Evolutionary conservation across 1,284 basidiomycete genomes (phyloP).

Genomic region (Xanthoconium separans): DNA sequence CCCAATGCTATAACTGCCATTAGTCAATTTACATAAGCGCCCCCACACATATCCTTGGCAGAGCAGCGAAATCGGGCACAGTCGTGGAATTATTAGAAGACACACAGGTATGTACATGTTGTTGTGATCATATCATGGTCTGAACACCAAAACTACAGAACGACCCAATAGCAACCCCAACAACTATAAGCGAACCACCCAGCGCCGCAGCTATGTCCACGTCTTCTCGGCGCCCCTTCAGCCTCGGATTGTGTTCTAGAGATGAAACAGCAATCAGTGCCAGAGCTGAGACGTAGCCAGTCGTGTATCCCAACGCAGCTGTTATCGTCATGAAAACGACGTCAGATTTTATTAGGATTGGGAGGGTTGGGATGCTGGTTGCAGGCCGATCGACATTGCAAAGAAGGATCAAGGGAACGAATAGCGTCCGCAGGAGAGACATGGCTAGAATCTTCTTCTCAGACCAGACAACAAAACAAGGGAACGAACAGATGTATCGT

Average conservation of each 20-base stretch:
- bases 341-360: neutral
- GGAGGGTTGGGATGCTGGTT: too few species aligned
- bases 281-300: neutral
- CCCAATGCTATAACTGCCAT: too few species aligned
- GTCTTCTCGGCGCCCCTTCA: neutral
- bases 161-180: neutral
- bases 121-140: neutral
- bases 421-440: neutral
- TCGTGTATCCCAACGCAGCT: neutral
- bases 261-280: neutral
- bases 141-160: neutral
- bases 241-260: neutral
- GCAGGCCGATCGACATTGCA: neutral
- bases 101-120: too few species aligned
- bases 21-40: too few species aligned
- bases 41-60: too few species aligned
- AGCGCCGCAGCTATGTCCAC: neutral
- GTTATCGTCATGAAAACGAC: neutral
- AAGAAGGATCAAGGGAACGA: neutral
- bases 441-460: constrained; percentile 1
- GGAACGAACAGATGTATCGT: neutral
- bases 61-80: too few species aligned
- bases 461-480: neutral
- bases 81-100: too few species aligned
- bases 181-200: neutral